Evolutionary conservation across 2,329 filamentous ascomycete species (phyloP), one percentile per base, ranked within the genome.

Genomic region (Trichothecium sympodiale): DNA sequence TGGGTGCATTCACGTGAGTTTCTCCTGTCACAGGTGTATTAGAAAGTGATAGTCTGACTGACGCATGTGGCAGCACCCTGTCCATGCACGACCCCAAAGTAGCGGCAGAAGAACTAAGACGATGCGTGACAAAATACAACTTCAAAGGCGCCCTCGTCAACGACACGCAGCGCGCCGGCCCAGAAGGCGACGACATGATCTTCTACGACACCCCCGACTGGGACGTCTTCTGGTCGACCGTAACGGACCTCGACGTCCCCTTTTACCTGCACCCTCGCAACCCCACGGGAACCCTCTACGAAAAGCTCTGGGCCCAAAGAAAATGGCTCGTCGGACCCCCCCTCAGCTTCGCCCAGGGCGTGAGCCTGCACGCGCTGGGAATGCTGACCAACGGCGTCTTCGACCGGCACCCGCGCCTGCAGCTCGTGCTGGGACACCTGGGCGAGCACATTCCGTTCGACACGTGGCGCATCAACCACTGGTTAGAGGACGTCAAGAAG

Each of bases 81-180:
- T 68, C 65, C 12, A 69, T 69, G 71, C 70, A 74, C 47, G 55
- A 73, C 42, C 69, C 70, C 0, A 44, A 55, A 1, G 55, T 69
- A 36, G 71, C 71, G 8, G 61, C 63, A 2, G 55, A 51, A 3
- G 72, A 76, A 41, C 57, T 76, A 3, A 51, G 53, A 31, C 61
- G 71, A 34, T 73, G 67, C 35, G 68, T 80, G 5, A 67, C 57
- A 2, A 52, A 75, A 40, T 59, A 69, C 33, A 73, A 74, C n/a
- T 80, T 80, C 58, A 67, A 73, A 40, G 76, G 77, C 3, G 73
- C 65, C 4, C 55, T 81, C 4, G 64, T 81, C 31, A 77, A 77
- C 46, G 72, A 79, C 48, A 72, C 65, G 3, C 77, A 81, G 47
- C 67, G 69, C 18, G 63, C 71, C 13, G 74, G 73, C 3, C 42